Percentiles rank a stretch among this genome's conserved stretches.
These are phyloP conservation scores for Taphrina confusa DNA, from an alignment of 1,139 yeast species.

Conservation along the genomic window DNA sequence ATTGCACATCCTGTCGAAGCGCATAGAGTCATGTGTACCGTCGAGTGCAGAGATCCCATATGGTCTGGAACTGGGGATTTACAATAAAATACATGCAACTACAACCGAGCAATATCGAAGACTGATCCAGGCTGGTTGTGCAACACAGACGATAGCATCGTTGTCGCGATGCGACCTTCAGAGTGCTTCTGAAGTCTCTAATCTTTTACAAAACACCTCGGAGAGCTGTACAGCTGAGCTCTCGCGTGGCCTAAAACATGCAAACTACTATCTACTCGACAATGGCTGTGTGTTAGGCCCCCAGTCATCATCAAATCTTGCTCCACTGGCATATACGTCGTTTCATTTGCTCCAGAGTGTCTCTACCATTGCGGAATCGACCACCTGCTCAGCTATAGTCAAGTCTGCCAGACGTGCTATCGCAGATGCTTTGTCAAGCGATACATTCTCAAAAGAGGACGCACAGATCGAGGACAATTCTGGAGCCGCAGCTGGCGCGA, in stretches of 20 bases:
- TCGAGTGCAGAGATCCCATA: background rate
- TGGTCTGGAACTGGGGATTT: background rate
- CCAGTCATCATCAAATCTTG: too few species aligned
- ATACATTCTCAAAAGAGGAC: too few species aligned
- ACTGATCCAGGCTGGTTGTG: background rate
- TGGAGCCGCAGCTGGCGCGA: too few species aligned
- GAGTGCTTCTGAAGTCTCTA: background rate
- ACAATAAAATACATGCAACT: background rate
- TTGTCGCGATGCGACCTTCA: background rate
- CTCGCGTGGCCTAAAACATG: background rate
- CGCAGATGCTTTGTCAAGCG: background rate
- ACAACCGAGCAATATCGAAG: background rate
- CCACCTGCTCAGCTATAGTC: constrained; percentile 6
- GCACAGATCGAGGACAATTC: too few species aligned
- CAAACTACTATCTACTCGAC: background rate
- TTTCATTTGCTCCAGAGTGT: background rate
- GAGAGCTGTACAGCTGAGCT: background rate
- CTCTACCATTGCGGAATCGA: background rate
- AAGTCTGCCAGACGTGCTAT: constrained; percentile 5
- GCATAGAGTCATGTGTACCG: too few species aligned
- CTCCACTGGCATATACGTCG: too few species aligned
- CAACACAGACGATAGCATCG: background rate
- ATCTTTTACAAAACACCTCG: background rate
- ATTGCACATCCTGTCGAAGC: too few species aligned
- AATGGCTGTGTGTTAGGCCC: constrained; percentile 2